Evolutionary conservation across 306 rosid genomes (phyloP).

Genomic region (Casuarina equisetifolia): DNA sequence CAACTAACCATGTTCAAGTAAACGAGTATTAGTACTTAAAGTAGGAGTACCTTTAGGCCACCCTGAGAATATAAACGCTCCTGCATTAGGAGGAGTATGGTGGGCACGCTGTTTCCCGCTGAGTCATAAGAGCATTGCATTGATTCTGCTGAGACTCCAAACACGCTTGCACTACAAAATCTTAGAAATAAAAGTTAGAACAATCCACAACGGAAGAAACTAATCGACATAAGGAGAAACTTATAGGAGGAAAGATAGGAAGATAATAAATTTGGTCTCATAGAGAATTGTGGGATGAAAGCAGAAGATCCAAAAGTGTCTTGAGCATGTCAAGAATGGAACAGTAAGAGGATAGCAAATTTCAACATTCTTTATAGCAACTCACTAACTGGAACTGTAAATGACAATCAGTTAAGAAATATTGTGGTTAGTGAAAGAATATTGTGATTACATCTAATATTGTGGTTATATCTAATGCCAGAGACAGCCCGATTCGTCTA

Average conservation of each 20-base stretch:
- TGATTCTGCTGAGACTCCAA: slow-evolving; percentile 95
- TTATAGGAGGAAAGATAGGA: background rate
- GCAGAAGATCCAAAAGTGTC: background rate
- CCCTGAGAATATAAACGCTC: slow-evolving; percentile 82
- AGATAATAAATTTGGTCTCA: background rate
- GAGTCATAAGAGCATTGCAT: slow-evolving; percentile 91
- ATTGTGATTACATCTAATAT: background rate
- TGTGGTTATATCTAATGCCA: background rate
- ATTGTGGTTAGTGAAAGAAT: slow-evolving; percentile 7
- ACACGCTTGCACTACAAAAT: slow-evolving; percentile 73
- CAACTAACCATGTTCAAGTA: background rate
- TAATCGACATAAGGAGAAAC: background rate
- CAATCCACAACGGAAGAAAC: slow-evolving; percentile 9
- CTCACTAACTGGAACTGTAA: background rate
- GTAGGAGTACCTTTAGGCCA: slow-evolving; percentile 68
- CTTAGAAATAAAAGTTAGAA: slow-evolving; percentile 26
- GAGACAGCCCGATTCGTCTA: background rate
- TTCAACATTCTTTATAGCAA: background rate
- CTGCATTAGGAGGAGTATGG: slow-evolving; percentile 88
- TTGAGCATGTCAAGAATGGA: background rate
- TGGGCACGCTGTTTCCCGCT: slow-evolving; percentile 89
- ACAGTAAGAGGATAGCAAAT: background rate
- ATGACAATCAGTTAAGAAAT: slow-evolving; percentile 5
- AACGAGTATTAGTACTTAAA: background rate
- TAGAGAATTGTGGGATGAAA: background rate